Percentiles rank a stretch among this genome's conserved stretches.
phyloP scores from a whole-genome alignment of 345 rosid genomes.

The Reutealis trisperma region DNA sequence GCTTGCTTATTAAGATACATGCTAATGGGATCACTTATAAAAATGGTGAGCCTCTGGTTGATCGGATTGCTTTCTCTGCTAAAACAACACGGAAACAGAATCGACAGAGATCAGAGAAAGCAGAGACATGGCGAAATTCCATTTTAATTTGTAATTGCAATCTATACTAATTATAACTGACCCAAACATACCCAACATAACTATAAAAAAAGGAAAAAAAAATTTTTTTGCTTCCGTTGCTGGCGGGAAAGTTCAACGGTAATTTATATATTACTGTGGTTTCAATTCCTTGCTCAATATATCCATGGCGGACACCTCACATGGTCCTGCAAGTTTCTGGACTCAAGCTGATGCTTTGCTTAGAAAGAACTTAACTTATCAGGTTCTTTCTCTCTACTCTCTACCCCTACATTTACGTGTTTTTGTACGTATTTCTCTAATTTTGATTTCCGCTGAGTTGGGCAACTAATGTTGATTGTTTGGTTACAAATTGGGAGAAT shows the following conservation, averaged over 20 bases:
- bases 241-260: constrained; percentile 12
- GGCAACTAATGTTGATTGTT: neutral
- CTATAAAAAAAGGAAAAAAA: neutral
- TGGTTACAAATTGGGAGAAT: neutral
- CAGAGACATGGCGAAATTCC: neutral
- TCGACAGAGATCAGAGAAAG: neutral
- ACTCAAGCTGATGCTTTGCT: constrained; percentile 82
- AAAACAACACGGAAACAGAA: neutral
- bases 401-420: neutral
- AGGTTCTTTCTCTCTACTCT: constrained; percentile 44
- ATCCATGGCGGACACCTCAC: constrained; percentile 25
- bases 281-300: neutral
- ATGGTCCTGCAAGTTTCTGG: constrained; percentile 38
- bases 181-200: neutral
- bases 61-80: too few relatives aligned
- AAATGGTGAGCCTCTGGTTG: neutral
- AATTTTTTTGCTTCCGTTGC: neutral
- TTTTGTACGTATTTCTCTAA: neutral
- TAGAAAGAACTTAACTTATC: constrained; percentile 81
- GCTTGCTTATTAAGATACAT: too few relatives aligned
- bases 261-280: neutral
- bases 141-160: too few relatives aligned
- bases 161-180: neutral
- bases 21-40: neutral
- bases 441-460: neutral